Conservation (phyloP, 371 early-diverging fungal genomes). For the Mortierella sp. region DNA sequence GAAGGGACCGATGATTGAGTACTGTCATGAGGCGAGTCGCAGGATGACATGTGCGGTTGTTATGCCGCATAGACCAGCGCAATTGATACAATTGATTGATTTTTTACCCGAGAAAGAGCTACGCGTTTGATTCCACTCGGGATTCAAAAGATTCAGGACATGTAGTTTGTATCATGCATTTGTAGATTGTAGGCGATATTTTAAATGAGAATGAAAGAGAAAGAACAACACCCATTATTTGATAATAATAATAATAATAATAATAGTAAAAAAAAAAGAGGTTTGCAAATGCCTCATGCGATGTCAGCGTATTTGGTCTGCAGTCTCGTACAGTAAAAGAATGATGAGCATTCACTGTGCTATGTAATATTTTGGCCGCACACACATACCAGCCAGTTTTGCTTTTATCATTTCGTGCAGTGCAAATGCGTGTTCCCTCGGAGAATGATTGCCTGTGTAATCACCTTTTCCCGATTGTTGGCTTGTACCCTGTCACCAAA, state of each 20-base stretch:
- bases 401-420: not conserved
- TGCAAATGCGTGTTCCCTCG: slow-evolving; percentile 1
- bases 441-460: not conserved
- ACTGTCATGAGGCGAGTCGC: not conserved
- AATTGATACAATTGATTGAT: too few species aligned
- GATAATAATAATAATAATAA: not conserved
- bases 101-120: too few species aligned
- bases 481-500: not conserved
- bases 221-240: not conserved
- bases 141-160: too few species aligned
- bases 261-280: too few species aligned
- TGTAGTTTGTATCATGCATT: too few species aligned
- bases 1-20: too few species aligned
- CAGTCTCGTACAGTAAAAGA: too few species aligned
- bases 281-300: not conserved
- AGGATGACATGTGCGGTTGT: not conserved
- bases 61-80: too few species aligned
- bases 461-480: not conserved
- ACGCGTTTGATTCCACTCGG: too few species aligned
- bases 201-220: not conserved
- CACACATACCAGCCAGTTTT: too few species aligned
- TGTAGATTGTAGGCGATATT: not conserved
- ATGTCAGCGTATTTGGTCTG: not conserved
- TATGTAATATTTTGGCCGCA: too few species aligned
- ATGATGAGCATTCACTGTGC: too few species aligned